Evolutionary conservation across 2,329 filamentous ascomycete genomes (phyloP).

Genomic region (Colletotrichum plurivorum): DNA sequence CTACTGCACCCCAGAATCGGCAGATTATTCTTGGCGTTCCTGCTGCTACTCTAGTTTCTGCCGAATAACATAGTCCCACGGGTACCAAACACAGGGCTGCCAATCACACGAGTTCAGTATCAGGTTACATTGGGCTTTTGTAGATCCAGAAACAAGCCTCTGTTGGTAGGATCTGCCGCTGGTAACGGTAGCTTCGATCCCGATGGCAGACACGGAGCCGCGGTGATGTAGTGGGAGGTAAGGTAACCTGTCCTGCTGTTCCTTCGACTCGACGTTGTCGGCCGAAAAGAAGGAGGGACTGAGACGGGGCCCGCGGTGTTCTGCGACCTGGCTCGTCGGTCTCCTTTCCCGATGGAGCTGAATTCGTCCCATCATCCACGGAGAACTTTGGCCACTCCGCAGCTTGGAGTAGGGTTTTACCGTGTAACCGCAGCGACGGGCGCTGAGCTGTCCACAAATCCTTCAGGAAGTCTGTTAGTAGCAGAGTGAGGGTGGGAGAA

Average conservation of each 20-base stretch:
- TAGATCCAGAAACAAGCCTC: constrained; percentile 1
- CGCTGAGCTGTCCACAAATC: not conserved
- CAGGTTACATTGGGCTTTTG: constrained; percentile 11
- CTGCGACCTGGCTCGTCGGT: constrained; percentile 19
- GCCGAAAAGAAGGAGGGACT: not conserved
- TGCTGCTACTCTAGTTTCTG: not conserved
- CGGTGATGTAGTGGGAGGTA: not conserved
- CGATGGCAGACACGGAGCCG: not conserved
- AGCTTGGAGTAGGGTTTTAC: not conserved
- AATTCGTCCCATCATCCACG: constrained; percentile 13
- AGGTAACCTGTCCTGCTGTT: not conserved
- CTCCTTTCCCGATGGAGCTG: constrained; percentile 18
- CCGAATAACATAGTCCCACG: not conserved
- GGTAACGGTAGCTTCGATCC: constrained; percentile 1
- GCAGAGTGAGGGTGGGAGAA: not conserved
- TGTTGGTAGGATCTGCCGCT: not conserved
- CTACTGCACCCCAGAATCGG: not conserved
- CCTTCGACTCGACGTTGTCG: not conserved
- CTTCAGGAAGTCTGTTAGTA: not conserved
- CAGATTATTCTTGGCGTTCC: not conserved
- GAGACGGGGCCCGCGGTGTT: constrained; percentile 7
- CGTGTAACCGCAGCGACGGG: not conserved
- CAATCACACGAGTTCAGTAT: constrained; percentile 30
- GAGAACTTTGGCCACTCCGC: constrained; percentile 19
- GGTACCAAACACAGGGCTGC: not conserved